Base-by-base conservation (phyloP, 2,329 filamentous ascomycete species). In the Monilinia fructicola region DNA sequence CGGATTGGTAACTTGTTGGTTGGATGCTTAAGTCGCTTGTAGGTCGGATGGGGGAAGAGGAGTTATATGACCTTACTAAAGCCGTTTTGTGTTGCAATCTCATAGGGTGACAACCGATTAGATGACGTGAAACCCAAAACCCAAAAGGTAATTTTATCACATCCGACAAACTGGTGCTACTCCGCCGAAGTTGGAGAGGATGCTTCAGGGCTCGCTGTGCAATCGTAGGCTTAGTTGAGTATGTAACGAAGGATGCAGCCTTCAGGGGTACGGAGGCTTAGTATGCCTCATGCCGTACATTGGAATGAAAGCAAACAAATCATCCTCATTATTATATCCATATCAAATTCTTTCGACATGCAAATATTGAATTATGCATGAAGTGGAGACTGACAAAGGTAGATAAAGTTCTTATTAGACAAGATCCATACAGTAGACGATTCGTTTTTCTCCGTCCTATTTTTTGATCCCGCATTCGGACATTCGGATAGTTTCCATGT, bases 171-270 rank as follows among this genome's bases (percentile, higher is more conserved):
- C 55, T 18, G 26, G 46, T 53, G 44, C 38, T 53, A 38, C 64
- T 54, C 35, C 55, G 64, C 64, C 64, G n/a, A 42, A 54, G 48
- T 66, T 66, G 55, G 64, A 66, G 10, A 44, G 38, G 58, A 61
- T 35, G 48, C 63, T 65, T 26, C 63, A 52, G 44, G 54, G 64
- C 64, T 60, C 64, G 35, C 64, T 61, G 55, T 66, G 64, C 55
- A 48, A 54, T 54, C 58, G 50, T 35, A 52, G 64, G 55, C 64
- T 61, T 66, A 54, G 46, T 50, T 18, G 31, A 35, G 21, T 50
- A 23, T 52, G 59, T 28, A 52, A 61, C 44, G 64, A 66, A 61
- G 55, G 64, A 66, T 61, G 55, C 54, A 50, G 26, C 14, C n/a
- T 65, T 23, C 64, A 61, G 38, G 64, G 64, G 38, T 44, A 10